phyloP scores from a whole-genome alignment of 345 rosid species.

The Fremontodendron californicum region DNA sequence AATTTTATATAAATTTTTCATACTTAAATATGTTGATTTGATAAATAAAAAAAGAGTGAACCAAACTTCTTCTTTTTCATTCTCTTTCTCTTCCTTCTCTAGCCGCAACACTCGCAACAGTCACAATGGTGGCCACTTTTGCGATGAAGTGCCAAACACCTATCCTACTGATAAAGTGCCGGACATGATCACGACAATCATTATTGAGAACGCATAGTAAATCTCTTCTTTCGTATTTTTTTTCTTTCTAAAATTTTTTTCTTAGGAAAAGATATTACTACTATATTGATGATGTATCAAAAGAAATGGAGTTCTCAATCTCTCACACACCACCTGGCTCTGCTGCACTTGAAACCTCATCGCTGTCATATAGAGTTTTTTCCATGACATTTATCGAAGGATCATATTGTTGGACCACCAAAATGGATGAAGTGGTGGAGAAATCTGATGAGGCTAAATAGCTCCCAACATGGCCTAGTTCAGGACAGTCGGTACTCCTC shows the following conservation, averaged over 20 bases:
- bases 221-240: not conserved
- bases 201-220: not conserved
- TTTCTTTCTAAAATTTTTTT: not conserved
- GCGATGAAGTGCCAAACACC: not conserved
- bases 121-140: too few relatives aligned
- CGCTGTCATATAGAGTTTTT: not conserved
- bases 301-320: not conserved
- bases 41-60: too few relatives aligned
- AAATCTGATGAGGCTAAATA: constrained; percentile 42
- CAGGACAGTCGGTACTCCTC: constrained; percentile 35
- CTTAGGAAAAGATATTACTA: not conserved
- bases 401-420: constrained; percentile 39
- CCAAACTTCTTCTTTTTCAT: too few relatives aligned
- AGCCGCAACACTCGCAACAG: too few relatives aligned
- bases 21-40: too few relatives aligned
- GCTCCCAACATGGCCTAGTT: constrained; percentile 48
- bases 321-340: not conserved
- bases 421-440: constrained; percentile 39
- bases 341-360: not conserved
- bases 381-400: constrained; percentile 4
- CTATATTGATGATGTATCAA: not conserved
- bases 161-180: not conserved
- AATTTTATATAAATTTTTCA: too few relatives aligned
- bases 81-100: too few relatives aligned
- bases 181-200: not conserved